These are phyloP conservation scores for Verticillium dahliae DNA, from an alignment of 2,329 filamentous ascomycete genomes.

Conservation along the genomic window DNA sequence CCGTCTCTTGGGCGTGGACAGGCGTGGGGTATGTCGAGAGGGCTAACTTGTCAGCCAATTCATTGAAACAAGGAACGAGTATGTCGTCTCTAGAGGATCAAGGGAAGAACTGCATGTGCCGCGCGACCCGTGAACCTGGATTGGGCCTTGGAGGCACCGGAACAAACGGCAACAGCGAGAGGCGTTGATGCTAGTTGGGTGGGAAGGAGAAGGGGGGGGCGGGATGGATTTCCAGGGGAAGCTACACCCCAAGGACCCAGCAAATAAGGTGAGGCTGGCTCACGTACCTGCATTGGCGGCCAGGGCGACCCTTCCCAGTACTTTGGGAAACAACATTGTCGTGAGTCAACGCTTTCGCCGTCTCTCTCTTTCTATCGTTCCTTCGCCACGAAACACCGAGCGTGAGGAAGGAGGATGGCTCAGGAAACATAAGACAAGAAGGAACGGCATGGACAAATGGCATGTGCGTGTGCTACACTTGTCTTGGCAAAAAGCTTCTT, in stretches of 20 bases:
- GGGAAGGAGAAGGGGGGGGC: constrained; percentile 1
- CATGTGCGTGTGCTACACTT: neutral
- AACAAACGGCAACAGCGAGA: neutral
- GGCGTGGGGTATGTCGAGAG: constrained; percentile 11
- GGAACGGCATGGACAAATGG: neutral
- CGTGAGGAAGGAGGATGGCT: neutral
- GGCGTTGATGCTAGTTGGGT: neutral
- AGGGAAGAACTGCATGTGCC: no score
- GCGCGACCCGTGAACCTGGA: no score
- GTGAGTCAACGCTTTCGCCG: neutral
- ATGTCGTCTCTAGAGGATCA: neutral
- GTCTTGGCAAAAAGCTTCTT: neutral
- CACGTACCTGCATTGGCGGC: constrained; percentile 9
- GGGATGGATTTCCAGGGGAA: neutral
- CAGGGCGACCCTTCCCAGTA: constrained; percentile 6
- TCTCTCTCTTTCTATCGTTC: neutral
- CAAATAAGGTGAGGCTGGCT: neutral
- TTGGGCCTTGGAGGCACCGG: no score
- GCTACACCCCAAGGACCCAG: neutral
- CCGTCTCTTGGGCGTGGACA: constrained; percentile 20
- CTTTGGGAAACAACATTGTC: constrained; percentile 9
- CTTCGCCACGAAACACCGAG: neutral
- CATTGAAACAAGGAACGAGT: neutral
- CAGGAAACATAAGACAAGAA: neutral
- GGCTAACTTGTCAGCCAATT: constrained; percentile 7